phyloP scores from a whole-genome alignment of 2,329 filamentous ascomycete species.

The Diaporthe ampelina region DNA sequence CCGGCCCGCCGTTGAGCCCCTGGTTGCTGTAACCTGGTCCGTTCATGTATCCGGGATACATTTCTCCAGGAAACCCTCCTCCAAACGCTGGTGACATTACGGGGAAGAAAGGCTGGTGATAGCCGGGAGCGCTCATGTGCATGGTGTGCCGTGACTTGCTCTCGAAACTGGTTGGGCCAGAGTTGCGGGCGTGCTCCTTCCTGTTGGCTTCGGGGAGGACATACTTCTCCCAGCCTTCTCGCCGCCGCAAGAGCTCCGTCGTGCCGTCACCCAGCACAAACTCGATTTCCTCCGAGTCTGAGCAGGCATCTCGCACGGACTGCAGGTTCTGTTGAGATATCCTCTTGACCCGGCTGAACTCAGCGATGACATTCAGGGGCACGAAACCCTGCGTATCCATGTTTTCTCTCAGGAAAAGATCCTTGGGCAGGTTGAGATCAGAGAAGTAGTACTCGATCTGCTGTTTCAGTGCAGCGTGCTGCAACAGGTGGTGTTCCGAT shows the following conservation, averaged over 20 bases:
- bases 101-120: conserved; percentile 47
- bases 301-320: conserved; percentile 80
- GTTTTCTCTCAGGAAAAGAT: conserved; percentile 86
- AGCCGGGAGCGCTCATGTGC: conserved; percentile 45
- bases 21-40: conserved; percentile 47
- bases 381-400: conserved; percentile 98
- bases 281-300: conserved; percentile 80
- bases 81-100: conserved; percentile 38
- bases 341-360: conserved; percentile 87
- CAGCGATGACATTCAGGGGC: conserved; percentile 80
- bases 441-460: conserved; percentile 96
- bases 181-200: conserved; percentile 79
- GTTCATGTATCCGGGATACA: conserved; percentile 51
- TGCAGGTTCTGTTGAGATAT: conserved; percentile 77
- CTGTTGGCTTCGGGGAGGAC: conserved; percentile 80
- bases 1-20: conserved; percentile 50
- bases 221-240: conserved; percentile 84
- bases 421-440: conserved; percentile 94
- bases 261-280: conserved; percentile 82
- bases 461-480: conserved; percentile 58
- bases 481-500: conserved; percentile 44
- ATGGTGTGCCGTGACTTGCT: conserved; percentile 47
- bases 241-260: conserved; percentile 81
- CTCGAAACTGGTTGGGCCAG: conserved; percentile 68
- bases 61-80: conserved; percentile 39